Evolutionary conservation across 805 yeast genomes (phyloP), one percentile per base, ranked within the genome.

Genomic region (Candida adriatica): DNA sequence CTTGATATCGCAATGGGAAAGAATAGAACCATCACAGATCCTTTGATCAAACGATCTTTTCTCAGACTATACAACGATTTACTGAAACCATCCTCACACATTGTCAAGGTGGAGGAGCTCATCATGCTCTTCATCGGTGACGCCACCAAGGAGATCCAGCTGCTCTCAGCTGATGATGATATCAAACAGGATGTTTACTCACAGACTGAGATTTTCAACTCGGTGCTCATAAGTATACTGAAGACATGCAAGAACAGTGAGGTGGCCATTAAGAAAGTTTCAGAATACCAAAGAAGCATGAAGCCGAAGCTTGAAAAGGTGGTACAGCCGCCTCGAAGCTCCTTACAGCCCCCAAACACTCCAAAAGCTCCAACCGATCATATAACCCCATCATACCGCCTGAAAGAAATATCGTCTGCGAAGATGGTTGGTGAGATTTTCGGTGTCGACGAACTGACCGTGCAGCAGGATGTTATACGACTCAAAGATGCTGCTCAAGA

Each of bases 61-160:
- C 53, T 81, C 16, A 69, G 82, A 16, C 66, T 79, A 35, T 80
- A 81, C 51, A 76, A 75, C 34, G 79, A 75, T 27, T 44, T 75
- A 18, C 56, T 78, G 22, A 4, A 54, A 43, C 17, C 58, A 60
- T 43, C 61, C 58, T 21, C 48, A 43, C 18, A 37, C 2, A 30
- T 55, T 25, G 52, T 46, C 11, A 60, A 61, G 15, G 55, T 60
- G 8, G 64, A 63, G 35, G 75, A 70, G 31, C 46, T 75, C 21
- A 62, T 75, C 3, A 62, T 72, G 51, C 58, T 64, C 42, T 76
- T 75, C 43, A 71, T 72, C 7, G 62, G 70, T 7, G 58, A 63
- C 33, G 70, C 80, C 8, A 71, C 69, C 29, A 70, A 65, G 39
- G 80, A 74, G 44, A 72, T 70, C 35, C 39, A 70, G 26, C 29